Evolutionary conservation across 2,329 filamentous ascomycete species (phyloP), one percentile per base, ranked within the genome.

Genomic region (Clonostachys chloroleuca): DNA sequence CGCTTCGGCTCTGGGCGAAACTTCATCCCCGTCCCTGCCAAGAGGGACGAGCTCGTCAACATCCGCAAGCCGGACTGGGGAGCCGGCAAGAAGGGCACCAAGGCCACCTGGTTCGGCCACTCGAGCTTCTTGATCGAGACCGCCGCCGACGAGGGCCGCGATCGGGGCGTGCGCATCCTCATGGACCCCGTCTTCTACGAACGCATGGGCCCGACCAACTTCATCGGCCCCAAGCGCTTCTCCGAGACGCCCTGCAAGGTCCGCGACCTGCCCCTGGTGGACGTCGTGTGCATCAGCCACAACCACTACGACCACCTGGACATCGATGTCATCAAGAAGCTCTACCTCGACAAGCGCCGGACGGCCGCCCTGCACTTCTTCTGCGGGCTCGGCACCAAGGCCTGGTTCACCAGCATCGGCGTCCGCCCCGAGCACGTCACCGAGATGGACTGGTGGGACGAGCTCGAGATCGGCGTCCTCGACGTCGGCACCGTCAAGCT

Each of bases 241-340:
- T 92, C 89, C 1, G 73, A 83, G 33, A 74, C 78, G 48, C 86
- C 90, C 1, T 94, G 89, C 60, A 64, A 81, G 45, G 78, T 92
- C 49, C 74, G 80, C 43, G 87, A 92, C 51, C 75, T 95, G 5
- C 89, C 89, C 5, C 67, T 74, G 45, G 77, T 89, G 33, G 86
- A 90, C 56, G 77, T 80, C 6, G 83, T 87, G 12, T 69, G 91
- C 40, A 92, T 94, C 53, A 87, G 83, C 9, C 89, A 95, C 64
- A 89, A 83, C 56, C 90, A 95, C 67, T 95, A 95, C 63, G 90
- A 95, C 64, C 90, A 95, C 61, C 71, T 95, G n/a, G 89, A 86
- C 5, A 77, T 92, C 33, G 73, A 75, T 52, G 78, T 86, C 54
- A 77, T 95, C 43, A 72, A 79, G 42, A 73, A 79, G 54, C 73